Percentiles rank a stretch among this genome's conserved stretches.
These are phyloP conservation scores for Tolypocladium endophyticum DNA, from an alignment of 2,329 filamentous ascomycete species.

Conservation along the genomic window DNA sequence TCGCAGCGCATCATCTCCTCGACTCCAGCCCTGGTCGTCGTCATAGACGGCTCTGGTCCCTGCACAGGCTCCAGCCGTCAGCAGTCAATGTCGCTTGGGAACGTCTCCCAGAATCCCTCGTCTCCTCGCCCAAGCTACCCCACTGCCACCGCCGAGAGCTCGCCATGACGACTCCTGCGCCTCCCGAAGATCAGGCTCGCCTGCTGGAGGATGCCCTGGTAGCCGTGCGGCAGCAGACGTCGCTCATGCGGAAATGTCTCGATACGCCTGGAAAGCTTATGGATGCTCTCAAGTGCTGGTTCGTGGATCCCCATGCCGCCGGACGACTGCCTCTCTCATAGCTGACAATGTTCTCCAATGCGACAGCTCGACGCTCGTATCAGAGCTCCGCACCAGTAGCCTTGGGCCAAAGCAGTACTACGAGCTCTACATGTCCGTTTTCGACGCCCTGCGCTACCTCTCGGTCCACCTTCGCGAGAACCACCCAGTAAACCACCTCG, in stretches of 20 bases:
- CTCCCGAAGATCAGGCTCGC: conserved; percentile 73
- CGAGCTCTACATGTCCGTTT: conserved; percentile 98
- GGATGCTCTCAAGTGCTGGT: conserved; percentile 99
- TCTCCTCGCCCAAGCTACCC: conserved; percentile 18
- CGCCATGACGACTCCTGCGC: conserved; percentile 43
- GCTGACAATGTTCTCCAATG: background rate
- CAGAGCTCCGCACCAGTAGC: conserved; percentile 94
- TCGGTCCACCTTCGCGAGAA: conserved; percentile 95
- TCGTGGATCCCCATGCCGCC: conserved; percentile 24
- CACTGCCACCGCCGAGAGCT: conserved; percentile 13
- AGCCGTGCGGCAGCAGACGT: conserved; percentile 93
- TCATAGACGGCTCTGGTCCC: background rate
- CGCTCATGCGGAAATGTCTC: conserved; percentile 93
- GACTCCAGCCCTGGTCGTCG: background rate
- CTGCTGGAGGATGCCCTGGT: conserved; percentile 94
- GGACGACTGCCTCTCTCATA: background rate
- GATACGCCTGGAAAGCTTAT: conserved; percentile 97
- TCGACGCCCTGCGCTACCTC: conserved; percentile 92
- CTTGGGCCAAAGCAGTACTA: conserved; percentile 99
- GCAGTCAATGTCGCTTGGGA: conserved; percentile 14
- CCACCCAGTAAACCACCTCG: conserved; percentile 94
- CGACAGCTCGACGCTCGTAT: conserved; percentile 87
- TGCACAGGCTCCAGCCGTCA: background rate
- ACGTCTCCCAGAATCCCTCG: conserved; percentile 5
- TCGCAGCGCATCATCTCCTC: background rate